phyloP scores from a whole-genome alignment of 176 grass and related monocot species.

The Oryza australiensis region DNA sequence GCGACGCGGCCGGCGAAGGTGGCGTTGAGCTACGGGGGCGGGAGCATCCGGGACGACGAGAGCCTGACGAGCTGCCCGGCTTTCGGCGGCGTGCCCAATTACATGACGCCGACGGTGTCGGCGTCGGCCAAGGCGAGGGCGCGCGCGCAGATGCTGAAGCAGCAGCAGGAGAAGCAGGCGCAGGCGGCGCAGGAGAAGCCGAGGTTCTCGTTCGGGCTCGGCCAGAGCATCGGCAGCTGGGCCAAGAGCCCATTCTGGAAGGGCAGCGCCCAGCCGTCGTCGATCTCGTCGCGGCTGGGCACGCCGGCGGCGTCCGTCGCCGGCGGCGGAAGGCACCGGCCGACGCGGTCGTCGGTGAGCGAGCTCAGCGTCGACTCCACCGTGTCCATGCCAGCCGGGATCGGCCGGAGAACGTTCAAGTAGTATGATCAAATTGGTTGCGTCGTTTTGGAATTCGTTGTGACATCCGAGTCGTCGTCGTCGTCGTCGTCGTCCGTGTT shows the following conservation, averaged over 20 bases:
- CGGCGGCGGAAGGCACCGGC: slow-evolving; percentile 51
- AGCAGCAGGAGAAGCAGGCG: slow-evolving; percentile 29
- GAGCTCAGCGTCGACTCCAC: slow-evolving; percentile 81
- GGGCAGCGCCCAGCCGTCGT: background rate
- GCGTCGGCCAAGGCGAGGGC: slow-evolving; percentile 79
- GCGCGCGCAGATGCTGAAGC: slow-evolving; percentile 26
- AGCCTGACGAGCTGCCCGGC: slow-evolving; percentile 89
- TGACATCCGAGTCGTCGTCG: background rate
- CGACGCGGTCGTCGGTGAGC: slow-evolving; percentile 62
- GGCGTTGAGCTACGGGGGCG: slow-evolving; percentile 12
- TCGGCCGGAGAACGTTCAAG: slow-evolving; percentile 64
- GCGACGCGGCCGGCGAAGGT: slow-evolving; percentile 4
- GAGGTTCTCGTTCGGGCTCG: slow-evolving; percentile 63
- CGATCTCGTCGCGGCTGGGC: slow-evolving; percentile 31
- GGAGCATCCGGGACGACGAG: slow-evolving; percentile 66
- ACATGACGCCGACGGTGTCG: slow-evolving; percentile 89
- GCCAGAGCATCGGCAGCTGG: slow-evolving; percentile 63
- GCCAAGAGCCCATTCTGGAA: slow-evolving; percentile 74
- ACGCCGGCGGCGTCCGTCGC: slow-evolving; percentile 50
- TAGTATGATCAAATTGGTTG: slow-evolving; percentile 9
- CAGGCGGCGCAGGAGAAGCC: slow-evolving; percentile 58
- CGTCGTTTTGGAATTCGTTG: background rate
- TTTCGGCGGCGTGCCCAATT: slow-evolving; percentile 72
- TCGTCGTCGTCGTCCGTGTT: background rate
- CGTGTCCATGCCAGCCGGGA: slow-evolving; percentile 68